Base-by-base conservation (phyloP, 345 rosid species). In the Citrus mangshanensis region DNA sequence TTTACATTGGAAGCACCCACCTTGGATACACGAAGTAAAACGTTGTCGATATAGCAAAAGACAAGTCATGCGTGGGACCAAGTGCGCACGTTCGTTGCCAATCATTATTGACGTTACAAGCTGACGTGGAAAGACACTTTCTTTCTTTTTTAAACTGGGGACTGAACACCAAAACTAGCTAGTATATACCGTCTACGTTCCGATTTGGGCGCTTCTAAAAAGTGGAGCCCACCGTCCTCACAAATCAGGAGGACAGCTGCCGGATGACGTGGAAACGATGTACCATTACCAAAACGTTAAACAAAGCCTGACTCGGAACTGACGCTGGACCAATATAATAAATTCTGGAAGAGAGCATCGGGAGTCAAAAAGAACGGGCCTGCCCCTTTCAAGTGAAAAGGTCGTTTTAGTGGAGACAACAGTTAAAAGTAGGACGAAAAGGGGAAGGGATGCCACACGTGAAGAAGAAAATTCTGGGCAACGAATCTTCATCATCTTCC, bases 1-100 rank as follows among this genome's bases (percentile, higher is more conserved):
- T 13, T 14, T 7, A 28, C 34, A 3, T 3, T 8, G 21, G 34
- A 60, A 13, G 21, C 46, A 24, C 79, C 86, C 87, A 78, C 80
- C 78, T 67, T 63, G 62, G 83, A 74, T 76, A 55, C 84, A 80
- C 78, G 80, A 37, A 81, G 79, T 9, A 13, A 55, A 34, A 71
- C 21, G 4, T 63, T 82, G 87, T 77, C 78, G 22, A 27, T 6
- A 56, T 22, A 10, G 58, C 51, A 34, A 40, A 62, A 32, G 81
- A 87, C 84, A 81, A 75, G 42, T 21, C 27, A 9, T 0, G 2
- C 7, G 5, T 32, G 75, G 49, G 35, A 46, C 81, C 59, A 24
- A 62, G 18, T 34, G 24, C 79, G 19, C 56, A 35, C 79, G 54
- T 22, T 34, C 35, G 79, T 72, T 4, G 22, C 35, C 78, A 34